phyloP scores from a whole-genome alignment of 257 asterid species.

The Galeopsis tetrahit region DNA sequence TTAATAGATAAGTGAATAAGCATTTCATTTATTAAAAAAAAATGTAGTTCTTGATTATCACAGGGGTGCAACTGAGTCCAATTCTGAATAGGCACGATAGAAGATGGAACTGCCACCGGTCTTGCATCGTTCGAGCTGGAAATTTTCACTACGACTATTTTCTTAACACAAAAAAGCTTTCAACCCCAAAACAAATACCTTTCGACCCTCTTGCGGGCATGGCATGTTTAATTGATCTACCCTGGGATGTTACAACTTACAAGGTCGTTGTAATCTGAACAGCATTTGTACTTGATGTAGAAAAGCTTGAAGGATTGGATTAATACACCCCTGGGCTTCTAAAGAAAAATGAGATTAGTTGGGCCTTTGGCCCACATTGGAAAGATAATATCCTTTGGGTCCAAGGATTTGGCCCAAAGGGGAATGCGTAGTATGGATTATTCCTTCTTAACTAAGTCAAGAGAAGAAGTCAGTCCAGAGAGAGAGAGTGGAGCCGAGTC shows the following conservation, averaged over 20 bases:
- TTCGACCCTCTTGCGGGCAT: conserved; percentile 33
- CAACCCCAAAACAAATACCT: conserved; percentile 44
- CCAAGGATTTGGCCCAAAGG: no score
- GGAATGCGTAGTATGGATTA: no score
- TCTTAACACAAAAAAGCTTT: conserved; percentile 30
- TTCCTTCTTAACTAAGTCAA: no score
- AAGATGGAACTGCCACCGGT: background rate
- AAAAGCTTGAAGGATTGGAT: no score
- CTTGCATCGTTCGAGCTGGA: conserved; percentile 1
- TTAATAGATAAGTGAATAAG: no score
- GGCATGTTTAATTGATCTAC: conserved; percentile 35
- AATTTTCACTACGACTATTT: conserved; percentile 40
- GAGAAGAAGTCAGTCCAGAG: no score
- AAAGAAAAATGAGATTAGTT: no score
- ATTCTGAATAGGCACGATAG: background rate
- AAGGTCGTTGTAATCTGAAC: background rate
- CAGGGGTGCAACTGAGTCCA: background rate
- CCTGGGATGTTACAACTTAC: background rate
- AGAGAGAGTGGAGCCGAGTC: no score
- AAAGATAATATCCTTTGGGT: no score
- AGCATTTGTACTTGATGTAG: no score
- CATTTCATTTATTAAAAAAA: background rate
- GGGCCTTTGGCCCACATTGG: no score
- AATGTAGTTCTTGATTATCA: conserved; percentile 3
- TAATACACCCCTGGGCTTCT: no score